Base-by-base conservation (phyloP, 805 yeast species). In the Yamadazyma scolyti region DNA sequence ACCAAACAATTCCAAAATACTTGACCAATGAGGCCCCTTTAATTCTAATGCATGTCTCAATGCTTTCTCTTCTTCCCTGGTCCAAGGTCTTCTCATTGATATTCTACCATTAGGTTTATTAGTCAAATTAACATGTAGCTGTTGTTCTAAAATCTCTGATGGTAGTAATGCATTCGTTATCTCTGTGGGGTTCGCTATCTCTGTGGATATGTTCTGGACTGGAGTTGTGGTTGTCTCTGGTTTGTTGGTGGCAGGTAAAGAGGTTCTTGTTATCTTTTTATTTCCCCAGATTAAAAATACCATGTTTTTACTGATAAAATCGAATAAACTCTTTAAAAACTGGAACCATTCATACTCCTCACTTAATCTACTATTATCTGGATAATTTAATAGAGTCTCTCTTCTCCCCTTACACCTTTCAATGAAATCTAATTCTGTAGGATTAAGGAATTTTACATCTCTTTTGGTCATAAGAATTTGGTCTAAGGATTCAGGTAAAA, bases 1-100 rank as follows among this genome's bases (percentile, higher is more conserved):
- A 2, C 98, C 98, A 53, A 82, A 84, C n/a, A 83, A 60, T 47
- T 85, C 96, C 27, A 90, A 58, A 31, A 93, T 93, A 33, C 83
- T 83, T 2, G 95, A 71, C 98, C 98, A 93, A 43, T 82, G 86
- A 0, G 97, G 95, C 1, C 98, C 98, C 42, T 81, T 77, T 14
- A 77, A 65, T 42, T 83, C 82, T 36, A 93, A 65, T 0, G 96
- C 97, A 32, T 77, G 79, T 17, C 82, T 61, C 15, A 93, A 66
- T 0, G 96, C 93, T 20, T 73, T 77, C 50, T 93, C 97, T 54
- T 93, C 98, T 21, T 80, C 89, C 36, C 76, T 65, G 0, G 94
- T 77, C 98, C 98, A 93, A 3, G 82, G 74, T 30, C 93, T 62
- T 39, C 95, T 52, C 25, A 43, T 55, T 9, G 53, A 44, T 15